phyloP scores from a whole-genome alignment of 176 grass and related monocot species.

The Paspalum notatum region DNA sequence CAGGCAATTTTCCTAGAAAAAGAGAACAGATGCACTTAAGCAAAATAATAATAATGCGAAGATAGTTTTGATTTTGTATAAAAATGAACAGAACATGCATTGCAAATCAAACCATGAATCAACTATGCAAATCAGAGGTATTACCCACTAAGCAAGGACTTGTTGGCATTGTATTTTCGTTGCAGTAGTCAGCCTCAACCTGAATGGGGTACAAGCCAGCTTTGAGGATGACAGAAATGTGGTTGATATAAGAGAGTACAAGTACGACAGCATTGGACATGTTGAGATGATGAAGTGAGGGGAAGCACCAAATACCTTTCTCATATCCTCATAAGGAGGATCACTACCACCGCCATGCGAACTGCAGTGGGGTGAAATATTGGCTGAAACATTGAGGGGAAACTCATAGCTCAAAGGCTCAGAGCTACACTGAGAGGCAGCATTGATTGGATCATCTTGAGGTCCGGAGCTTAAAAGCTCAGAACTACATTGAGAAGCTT shows the following conservation, averaged over 20 bases:
- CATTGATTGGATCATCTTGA: conserved; percentile 30
- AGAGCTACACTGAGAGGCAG: conserved; percentile 37
- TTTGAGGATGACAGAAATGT: conserved; percentile 26
- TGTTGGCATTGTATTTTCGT: conserved; percentile 28
- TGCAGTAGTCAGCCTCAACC: conserved; percentile 60
- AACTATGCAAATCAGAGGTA: conserved; percentile 32
- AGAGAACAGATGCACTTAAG: conserved; percentile 28
- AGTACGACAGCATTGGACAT: conserved; percentile 1
- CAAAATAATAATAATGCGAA: conserved; percentile 19
- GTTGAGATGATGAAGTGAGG: conserved; percentile 26
- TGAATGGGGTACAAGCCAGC: conserved; percentile 48
- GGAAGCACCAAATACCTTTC: conserved; percentile 46
- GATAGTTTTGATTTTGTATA: conserved; percentile 3
- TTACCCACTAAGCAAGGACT: conserved; percentile 56
- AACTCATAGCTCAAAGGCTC: conserved; percentile 29
- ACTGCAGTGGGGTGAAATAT: conserved; percentile 45
- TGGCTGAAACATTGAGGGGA: conserved; percentile 24
- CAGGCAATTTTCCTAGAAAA: conserved; percentile 44
- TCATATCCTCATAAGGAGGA: conserved; percentile 47
- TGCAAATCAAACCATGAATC: conserved; percentile 17
- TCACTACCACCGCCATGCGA: conserved; percentile 42
- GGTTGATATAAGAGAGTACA: conserved; percentile 4
- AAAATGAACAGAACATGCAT: conserved; percentile 26
- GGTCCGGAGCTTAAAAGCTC: conserved; percentile 43
- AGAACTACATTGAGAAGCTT: conserved; percentile 54